phyloP scores from a whole-genome alignment of 371 early-diverging fungal genomes.

The Mucor sp. region DNA sequence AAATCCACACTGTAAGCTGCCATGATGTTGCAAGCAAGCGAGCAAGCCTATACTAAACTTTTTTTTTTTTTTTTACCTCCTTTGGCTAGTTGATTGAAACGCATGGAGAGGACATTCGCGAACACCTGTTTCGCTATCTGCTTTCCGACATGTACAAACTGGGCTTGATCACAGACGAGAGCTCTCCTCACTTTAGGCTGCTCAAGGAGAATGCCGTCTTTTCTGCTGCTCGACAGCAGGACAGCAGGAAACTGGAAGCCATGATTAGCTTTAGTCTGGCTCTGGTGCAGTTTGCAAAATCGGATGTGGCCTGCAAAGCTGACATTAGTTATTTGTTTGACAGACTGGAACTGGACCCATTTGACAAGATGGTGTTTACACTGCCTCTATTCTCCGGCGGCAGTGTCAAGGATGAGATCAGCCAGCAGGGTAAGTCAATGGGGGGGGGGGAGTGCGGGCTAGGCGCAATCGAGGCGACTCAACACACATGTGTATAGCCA shows the following conservation, averaged over 20 bases:
- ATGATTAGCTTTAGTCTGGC: slow-evolving; percentile 52
- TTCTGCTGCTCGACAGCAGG: slow-evolving; percentile 6
- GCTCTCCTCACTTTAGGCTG: slow-evolving; percentile 45
- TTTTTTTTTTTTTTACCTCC: background rate
- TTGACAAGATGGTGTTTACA: slow-evolving; percentile 49
- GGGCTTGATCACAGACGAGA: slow-evolving; percentile 15
- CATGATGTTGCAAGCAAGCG: background rate
- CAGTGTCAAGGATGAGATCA: slow-evolving; percentile 38
- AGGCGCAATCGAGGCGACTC: background rate
- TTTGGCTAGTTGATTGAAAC: slow-evolving; percentile 53
- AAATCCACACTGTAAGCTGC: slow-evolving; percentile 57
- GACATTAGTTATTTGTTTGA: slow-evolving; percentile 50
- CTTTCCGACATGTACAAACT: slow-evolving; percentile 44
- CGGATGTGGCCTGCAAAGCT: slow-evolving; percentile 42
- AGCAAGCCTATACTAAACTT: background rate
- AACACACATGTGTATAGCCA: slow-evolving; percentile 12
- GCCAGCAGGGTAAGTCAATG: slow-evolving; percentile 47
- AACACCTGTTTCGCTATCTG: slow-evolving; percentile 58
- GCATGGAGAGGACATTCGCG: slow-evolving; percentile 58
- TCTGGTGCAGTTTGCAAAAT: slow-evolving; percentile 42
- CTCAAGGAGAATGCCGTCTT: slow-evolving; percentile 52
- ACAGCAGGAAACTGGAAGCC: slow-evolving; percentile 35
- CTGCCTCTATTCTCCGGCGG: slow-evolving; percentile 48
- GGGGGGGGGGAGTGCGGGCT: too few relatives aligned
- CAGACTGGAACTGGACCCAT: slow-evolving; percentile 39